phyloP scores from a whole-genome alignment of 139 green algal species.

The Haematococcus sp. region DNA sequence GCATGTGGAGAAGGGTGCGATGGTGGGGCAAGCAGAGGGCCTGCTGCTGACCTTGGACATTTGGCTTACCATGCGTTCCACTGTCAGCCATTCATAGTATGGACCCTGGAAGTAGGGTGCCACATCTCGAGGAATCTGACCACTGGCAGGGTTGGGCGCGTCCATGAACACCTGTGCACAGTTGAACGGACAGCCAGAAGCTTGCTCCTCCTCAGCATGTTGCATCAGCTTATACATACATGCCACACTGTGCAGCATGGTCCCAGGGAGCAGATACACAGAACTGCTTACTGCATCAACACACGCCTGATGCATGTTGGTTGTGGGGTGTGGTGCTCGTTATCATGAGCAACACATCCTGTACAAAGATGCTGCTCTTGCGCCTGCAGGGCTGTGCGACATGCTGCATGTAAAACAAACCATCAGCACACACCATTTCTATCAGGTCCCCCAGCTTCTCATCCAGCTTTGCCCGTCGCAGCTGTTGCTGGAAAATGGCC shows the following conservation, averaged over 20 bases:
- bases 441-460: slow-evolving; percentile 37
- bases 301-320: too few relatives aligned
- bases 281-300: too few relatives aligned
- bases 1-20: too few relatives aligned
- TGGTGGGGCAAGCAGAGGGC: not conserved
- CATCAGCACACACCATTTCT: slow-evolving; percentile 35
- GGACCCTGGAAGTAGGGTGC: slow-evolving; percentile 32
- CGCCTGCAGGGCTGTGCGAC: too few relatives aligned
- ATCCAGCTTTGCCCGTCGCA: slow-evolving; percentile 36
- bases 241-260: too few relatives aligned
- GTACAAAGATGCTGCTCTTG: too few relatives aligned
- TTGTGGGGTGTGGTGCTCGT: too few relatives aligned
- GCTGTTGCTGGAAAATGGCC: slow-evolving; percentile 51
- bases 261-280: too few relatives aligned
- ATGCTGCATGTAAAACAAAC: too few relatives aligned
- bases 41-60: not conserved
- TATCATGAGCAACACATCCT: too few relatives aligned
- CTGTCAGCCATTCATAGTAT: slow-evolving; percentile 59
- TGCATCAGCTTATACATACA: too few relatives aligned
- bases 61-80: slow-evolving; percentile 12
- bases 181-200: not conserved
- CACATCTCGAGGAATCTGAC: slow-evolving; percentile 52
- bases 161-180: slow-evolving; percentile 36
- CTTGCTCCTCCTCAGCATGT: too few relatives aligned
- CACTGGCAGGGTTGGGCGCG: slow-evolving; percentile 48